Evolutionary conservation across 208 protist genomes (phyloP), one percentile per base, ranked within the genome.

Genomic region (Angomonas deanei): DNA sequence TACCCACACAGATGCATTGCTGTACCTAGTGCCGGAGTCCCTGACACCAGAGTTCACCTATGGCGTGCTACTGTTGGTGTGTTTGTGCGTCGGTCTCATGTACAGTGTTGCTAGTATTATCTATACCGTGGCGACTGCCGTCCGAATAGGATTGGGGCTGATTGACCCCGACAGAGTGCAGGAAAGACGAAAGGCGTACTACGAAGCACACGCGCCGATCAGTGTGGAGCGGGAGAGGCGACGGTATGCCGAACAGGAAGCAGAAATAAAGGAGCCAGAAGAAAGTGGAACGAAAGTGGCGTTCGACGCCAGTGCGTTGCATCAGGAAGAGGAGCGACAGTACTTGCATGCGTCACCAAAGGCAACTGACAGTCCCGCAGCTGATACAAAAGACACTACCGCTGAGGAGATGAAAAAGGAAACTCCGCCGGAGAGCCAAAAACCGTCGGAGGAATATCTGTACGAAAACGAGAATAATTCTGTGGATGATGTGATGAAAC

Each of bases 1-100:
- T 4, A 42, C 61, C 2, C 56, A 60, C 24, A 73, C 76, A 17
- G 66, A 82, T 58, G 61, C 76, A n/a, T 53, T 88, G 33, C 74
- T 92, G n/a, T 83, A 78, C 72, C 74, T 73, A 11, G 81, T 66
- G 0, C 81, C 85, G 13, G 78, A 86, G 39, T 24, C 19, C 30
- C 68, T 76, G 5, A 74, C 48, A 1, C 1, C 39, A 3, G 49
- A 23, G 31, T 81, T 88, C 63, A 31, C 88, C 6, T 50, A 78
- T 38, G 31, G 69, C 21, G 39, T n/a, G 1, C 11, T 68, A 4
- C 39, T 66, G 4, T 1, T 82, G 11, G 8, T 67, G 0, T 10
- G 42, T 13, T n/a, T 50, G 8, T 10, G 8, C 17, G 15, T 50
- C 8, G 42, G 42, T 5, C 15, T 74, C 0, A 23, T 82, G 19